phyloP scores from a whole-genome alignment of 805 yeast species.

The Phaffomyces thermotolerans region DNA sequence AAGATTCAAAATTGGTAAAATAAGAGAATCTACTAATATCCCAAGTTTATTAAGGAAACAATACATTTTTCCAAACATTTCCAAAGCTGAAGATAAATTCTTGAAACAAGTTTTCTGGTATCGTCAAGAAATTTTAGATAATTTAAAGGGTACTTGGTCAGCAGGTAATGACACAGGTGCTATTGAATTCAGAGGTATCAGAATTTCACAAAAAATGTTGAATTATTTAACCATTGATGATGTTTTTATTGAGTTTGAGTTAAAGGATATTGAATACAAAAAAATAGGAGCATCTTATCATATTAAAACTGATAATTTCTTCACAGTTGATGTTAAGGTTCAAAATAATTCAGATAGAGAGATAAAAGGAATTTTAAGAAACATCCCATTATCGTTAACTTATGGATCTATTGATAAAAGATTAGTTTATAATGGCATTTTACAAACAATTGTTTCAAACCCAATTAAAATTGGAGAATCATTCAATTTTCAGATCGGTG shows the following conservation, averaged over 20 bases:
- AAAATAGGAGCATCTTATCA: conserved; percentile 26
- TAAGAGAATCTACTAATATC: conserved; percentile 43
- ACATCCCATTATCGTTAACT: conserved; percentile 39
- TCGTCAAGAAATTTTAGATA: conserved; percentile 53
- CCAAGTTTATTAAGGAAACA: conserved; percentile 71
- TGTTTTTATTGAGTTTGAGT: conserved; percentile 34
- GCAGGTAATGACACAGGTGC: conserved; percentile 38
- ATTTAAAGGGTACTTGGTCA: conserved; percentile 62
- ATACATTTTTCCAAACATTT: conserved; percentile 44
- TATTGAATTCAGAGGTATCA: conserved; percentile 59
- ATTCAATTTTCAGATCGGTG: conserved; percentile 40
- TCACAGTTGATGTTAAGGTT: conserved; percentile 42
- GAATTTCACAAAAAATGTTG: conserved; percentile 57
- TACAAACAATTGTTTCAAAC: conserved; percentile 47
- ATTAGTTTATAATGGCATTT: conserved; percentile 63
- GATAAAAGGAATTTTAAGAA: conserved; percentile 52
- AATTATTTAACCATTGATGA: conserved; percentile 43
- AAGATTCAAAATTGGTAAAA: conserved; percentile 36
- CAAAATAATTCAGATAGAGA: conserved; percentile 36
- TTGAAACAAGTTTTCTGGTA: conserved; percentile 76
- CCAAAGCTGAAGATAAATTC: conserved; percentile 47
- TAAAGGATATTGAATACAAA: conserved; percentile 7
- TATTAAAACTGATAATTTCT: conserved; percentile 41
- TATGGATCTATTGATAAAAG: conserved; percentile 42
- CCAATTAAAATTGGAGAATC: conserved; percentile 37